Base-by-base conservation (phyloP, 768 basidiomycete genomes). In the Hygrophoropsis aurantiaca region DNA sequence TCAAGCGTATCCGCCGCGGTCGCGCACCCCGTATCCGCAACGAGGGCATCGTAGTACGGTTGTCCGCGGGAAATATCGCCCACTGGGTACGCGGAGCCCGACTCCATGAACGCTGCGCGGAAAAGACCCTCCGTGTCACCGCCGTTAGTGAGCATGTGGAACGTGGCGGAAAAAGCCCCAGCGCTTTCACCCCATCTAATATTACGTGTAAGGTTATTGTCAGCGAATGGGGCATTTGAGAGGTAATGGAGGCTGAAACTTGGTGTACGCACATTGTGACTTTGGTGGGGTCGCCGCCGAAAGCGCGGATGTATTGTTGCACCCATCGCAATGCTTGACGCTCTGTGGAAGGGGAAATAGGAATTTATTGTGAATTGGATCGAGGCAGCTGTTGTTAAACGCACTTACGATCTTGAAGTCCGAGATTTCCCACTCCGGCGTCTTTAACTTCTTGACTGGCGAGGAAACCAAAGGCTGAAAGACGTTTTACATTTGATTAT, bases 231-330 rank as follows among this genome's bases (percentile, higher is more conserved):
- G n/a, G n/a, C n/a, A n/a, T 26, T 25, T 19, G 38, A 6, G 11
- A 20, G n/a, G 20, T 11, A 16, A 16, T 18, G 10, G 2, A 20
- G 11, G n/a, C 20, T 39, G 19, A 27, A 8, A 40, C 11, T 6
- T 11, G n/a, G 15, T 3, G 18, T 2, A 50, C 75, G 43, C 58
- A 81, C 77, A 81, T 74, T 0, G 80, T 81, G 3, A 82, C 82
- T 58, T 79, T 82, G 2, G 57, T 59, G 0, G 79, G 77, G 59
- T 87, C 83, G 9, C 86, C 86, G 1, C 85, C 84, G 51, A 86
- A 87, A 7, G 69, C 66, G 26, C 60, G 52, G 52, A 87, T 84
- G 57, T 87, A 80, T 56, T 81, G 78, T 52, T 84, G 78, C 1
- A 87, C 68, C 85, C 85, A 87, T 46, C 77, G 61, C 6, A 88